These are phyloP conservation scores for Tricholomella constricta DNA, from an alignment of 768 basidiomycete species.

Conservation along the genomic window DNA sequence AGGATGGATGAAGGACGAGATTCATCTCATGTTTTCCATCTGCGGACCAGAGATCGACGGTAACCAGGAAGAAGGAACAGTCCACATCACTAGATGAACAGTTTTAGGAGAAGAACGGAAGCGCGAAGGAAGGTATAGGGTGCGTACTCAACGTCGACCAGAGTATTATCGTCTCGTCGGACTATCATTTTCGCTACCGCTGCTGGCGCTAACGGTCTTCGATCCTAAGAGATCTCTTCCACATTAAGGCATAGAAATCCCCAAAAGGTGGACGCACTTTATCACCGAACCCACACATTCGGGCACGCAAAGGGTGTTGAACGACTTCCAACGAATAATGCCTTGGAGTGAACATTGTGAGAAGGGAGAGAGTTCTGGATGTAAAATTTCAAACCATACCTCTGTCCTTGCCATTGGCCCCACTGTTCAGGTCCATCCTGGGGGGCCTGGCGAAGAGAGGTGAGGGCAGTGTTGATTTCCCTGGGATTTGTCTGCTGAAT, in stretches of 20 bases:
- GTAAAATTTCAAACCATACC: constrained; percentile 35
- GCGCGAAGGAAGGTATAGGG: constrained; percentile 1
- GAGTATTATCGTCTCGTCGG: constrained; percentile 60
- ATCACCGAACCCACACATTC: constrained; percentile 97
- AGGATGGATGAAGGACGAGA: constrained; percentile 84
- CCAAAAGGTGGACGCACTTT: constrained; percentile 55
- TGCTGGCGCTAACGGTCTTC: constrained; percentile 89
- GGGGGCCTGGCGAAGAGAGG: constrained; percentile 32
- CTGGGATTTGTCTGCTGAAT: constrained; percentile 65
- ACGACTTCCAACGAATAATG: constrained; percentile 83
- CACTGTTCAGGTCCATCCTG: constrained; percentile 57
- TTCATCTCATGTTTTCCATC: constrained; percentile 86
- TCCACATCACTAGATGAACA: constrained; percentile 71
- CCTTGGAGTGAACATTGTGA: constrained; percentile 38
- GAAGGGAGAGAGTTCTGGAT: constrained; percentile 11
- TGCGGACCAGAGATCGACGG: constrained; percentile 90
- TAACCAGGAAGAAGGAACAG: constrained; percentile 85
- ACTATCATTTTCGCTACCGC: constrained; percentile 86
- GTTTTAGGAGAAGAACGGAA: not conserved
- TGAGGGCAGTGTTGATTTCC: constrained; percentile 32
- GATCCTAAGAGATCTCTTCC: constrained; percentile 59
- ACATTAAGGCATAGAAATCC: constrained; percentile 15
- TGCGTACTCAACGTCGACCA: constrained; percentile 78
- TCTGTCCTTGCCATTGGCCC: constrained; percentile 70
- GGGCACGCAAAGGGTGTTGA: constrained; percentile 86